Evolutionary conservation across 305 asterid species (phyloP).

Genomic region (Fraxinus greggii): DNA sequence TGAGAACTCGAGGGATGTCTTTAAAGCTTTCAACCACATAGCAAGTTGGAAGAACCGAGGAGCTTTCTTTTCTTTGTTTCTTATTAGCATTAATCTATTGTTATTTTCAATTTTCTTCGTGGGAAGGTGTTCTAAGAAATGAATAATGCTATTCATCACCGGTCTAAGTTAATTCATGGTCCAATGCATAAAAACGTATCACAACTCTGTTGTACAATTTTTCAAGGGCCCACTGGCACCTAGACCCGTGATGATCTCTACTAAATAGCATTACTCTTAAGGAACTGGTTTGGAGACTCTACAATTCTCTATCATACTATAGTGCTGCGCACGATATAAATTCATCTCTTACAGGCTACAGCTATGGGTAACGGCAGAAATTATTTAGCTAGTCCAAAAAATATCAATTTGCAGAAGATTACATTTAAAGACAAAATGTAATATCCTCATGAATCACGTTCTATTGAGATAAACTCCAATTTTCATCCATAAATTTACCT

Average conservation of each 20-base stretch:
- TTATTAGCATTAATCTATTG: neutral
- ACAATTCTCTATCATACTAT: neutral
- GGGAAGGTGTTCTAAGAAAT: neutral
- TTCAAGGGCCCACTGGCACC: neutral
- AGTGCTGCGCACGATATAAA: neutral
- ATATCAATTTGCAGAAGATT: neutral
- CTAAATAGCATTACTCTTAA: too few relatives aligned
- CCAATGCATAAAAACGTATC: neutral
- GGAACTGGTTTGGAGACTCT: neutral
- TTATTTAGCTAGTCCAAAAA: neutral
- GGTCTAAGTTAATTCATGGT: neutral
- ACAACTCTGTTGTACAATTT: neutral
- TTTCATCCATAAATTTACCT: slow-evolving; percentile 41
- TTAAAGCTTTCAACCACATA: neutral
- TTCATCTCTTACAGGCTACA: neutral
- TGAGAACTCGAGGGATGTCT: neutral
- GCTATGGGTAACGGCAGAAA: neutral
- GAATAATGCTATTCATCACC: neutral
- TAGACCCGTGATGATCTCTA: neutral
- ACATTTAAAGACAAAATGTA: neutral
- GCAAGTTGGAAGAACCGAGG: neutral
- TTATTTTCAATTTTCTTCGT: neutral
- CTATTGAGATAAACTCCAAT: neutral
- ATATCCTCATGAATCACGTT: neutral
- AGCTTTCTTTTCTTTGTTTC: neutral